Base-by-base conservation (phyloP, 805 yeast genomes). In the Myxozyma sirexii region DNA sequence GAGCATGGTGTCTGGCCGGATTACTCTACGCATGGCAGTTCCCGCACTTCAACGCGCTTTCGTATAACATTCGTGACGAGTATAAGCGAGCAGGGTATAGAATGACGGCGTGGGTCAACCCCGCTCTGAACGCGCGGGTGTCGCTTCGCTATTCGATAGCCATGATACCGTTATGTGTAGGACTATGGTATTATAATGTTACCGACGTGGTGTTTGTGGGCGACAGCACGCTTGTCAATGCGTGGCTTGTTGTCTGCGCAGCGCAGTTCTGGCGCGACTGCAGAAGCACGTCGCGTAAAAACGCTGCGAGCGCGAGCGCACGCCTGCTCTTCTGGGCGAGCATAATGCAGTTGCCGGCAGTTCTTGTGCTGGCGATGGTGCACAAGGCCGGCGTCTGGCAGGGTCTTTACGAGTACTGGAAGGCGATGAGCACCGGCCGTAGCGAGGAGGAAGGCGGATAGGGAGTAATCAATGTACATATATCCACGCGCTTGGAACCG, bases 301-400 rank as follows among this genome's bases (percentile, higher is more conserved):
- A 26, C 12, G n/a, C 33, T 6, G 33, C 33, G 33, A 84, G 82
- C 68, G 67, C 77, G 1, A 86, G 84, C 72, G 98, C 99, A 0
- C 85, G 88, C 61, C 87, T 86, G 71, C 80, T 92, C 44, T 94
- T 94, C 72, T 89, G 97, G 96, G 90, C 96, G 41, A 87, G 96
- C 27, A 97, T 94, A 0, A 84, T 93, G 85, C 98, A 94, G 68
- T 76, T 94, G 47, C 99, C 99, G 0, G 92, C 88, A 0, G 87
- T 96, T 15, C 76, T 94, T 55, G 86, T 91, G 19, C 76, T 94
- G 61, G 97, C 98, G 0, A 93, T 94, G 91, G 72, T 94, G 53
- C 98, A 94, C 74, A 94, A 94, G 75, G 86, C 86, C 72, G 97
- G 97, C 4, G 90, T 91, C 71, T 93, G 97, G 97, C 96, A 91